phyloP scores from a whole-genome alignment of 768 basidiomycete genomes.

The Lactifluus volemus region DNA sequence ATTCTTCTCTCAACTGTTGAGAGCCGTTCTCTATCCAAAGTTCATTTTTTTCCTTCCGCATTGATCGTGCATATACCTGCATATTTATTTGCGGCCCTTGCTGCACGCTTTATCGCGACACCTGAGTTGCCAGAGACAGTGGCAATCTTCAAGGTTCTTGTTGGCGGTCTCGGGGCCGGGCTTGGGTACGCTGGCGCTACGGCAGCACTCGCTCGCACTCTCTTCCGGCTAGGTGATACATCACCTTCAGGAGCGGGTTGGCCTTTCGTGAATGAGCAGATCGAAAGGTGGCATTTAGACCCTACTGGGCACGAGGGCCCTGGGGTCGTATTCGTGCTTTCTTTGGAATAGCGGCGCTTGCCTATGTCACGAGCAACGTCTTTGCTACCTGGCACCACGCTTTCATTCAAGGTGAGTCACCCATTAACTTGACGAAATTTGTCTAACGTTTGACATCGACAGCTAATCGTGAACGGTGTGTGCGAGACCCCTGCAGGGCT shows the following conservation, averaged over 20 bases:
- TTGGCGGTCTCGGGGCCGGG: conserved; percentile 38
- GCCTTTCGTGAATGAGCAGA: background rate
- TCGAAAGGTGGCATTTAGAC: background rate
- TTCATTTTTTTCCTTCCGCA: conserved; percentile 66
- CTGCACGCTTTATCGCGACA: conserved; percentile 64
- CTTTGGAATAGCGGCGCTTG: conserved; percentile 15
- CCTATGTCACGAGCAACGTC: conserved; percentile 26
- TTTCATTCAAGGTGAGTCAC: conserved; percentile 31
- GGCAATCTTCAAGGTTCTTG: conserved; percentile 91
- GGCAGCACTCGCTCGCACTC: background rate
- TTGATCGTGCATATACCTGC: conserved; percentile 79
- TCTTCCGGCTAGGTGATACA: background rate
- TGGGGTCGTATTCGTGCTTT: conserved; percentile 6
- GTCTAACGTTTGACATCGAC: background rate
- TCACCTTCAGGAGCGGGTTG: background rate
- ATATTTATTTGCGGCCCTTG: conserved; percentile 70
- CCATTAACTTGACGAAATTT: background rate
- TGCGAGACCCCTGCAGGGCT: background rate
- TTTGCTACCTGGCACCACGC: conserved; percentile 40
- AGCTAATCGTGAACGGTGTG: conserved; percentile 27
- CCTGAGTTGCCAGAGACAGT: conserved; percentile 73
- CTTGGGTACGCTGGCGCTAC: conserved; percentile 2
- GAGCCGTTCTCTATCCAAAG: background rate
- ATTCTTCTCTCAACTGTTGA: conserved; percentile 51
- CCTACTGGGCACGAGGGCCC: background rate